Evolutionary conservation across 2,329 filamentous ascomycete species (phyloP).

Genomic region (Sclerotinia nivalis): DNA sequence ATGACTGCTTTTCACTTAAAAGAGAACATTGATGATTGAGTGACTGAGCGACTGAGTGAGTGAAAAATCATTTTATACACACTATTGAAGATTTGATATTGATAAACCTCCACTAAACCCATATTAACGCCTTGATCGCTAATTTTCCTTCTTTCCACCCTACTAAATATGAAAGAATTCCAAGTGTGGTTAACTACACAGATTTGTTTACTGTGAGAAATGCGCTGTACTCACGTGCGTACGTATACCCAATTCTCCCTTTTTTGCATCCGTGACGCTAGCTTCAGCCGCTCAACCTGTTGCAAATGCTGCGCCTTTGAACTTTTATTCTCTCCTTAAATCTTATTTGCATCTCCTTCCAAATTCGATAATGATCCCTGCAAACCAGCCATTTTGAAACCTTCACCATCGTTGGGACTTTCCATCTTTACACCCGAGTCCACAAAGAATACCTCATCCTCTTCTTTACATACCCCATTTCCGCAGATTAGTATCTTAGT

Average conservation of each 20-base stretch:
- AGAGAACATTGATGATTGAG: not conserved
- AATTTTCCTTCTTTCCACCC: not conserved
- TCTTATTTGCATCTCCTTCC: not conserved
- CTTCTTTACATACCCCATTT: constrained; percentile 48
- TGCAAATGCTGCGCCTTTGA: not conserved
- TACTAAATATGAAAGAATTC: not conserved
- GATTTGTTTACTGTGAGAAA: not conserved
- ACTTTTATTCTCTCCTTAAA: not conserved
- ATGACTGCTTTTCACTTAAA: too few relatives aligned
- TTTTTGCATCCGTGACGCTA: not conserved
- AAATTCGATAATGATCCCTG: not conserved
- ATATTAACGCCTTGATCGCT: not conserved
- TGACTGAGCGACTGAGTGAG: not conserved
- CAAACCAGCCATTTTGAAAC: not conserved
- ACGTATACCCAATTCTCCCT: not conserved
- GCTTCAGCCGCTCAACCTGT: not conserved
- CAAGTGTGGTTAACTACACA: not conserved
- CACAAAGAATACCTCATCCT: constrained; percentile 24
- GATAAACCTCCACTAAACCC: constrained; percentile 1
- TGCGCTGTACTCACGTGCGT: not conserved
- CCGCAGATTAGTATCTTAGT: constrained; percentile 51
- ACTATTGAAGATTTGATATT: not conserved
- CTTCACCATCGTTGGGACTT: not conserved
- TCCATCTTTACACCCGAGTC: constrained; percentile 13
- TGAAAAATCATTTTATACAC: not conserved